Evolutionary conservation across 1,284 basidiomycete genomes (phyloP), one percentile per base, ranked within the genome.

Genomic region (Grifola frondosa): DNA sequence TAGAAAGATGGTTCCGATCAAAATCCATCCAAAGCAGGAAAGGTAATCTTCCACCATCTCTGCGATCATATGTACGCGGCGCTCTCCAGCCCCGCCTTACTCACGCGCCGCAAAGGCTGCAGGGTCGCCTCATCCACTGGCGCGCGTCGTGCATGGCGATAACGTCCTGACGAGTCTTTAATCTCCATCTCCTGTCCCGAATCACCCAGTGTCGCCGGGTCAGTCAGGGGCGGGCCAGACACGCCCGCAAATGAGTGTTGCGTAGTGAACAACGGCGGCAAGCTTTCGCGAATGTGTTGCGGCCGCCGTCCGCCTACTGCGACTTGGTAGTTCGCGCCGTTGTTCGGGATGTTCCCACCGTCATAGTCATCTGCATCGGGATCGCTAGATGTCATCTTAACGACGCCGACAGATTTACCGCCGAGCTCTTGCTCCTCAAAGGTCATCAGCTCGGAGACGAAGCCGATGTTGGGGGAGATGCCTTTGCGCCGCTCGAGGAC

Each of bases 391-490:
- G 67, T 61, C 49, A 74, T 69, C 44, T 84, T 78, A 17, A 86
- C 71, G 13, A 81, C 88, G 20, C 88, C 88, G 26, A 84, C 74
- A 11, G 82, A 85, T 66, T 91, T 91, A 11, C 85, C 81, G 10
- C 91, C 89, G 6, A 95, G 75, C 59, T 93, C 90, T 56, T 84
- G 77, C 61, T 96, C 90, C 67, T 98, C 95, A 60, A 93, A 97
- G 37, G 83, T 87, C 93, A 98, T 97, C 31, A 98, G 77, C 66
- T 97, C 95, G 11, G 90, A 92, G 24, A 98, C 91, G 65, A 98
- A 98, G 6, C 95, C 95, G 53, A 99, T 97, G 63, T 98, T 98
- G 8, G 96, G 95, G n/a, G 88, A 93, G 54, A 97, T 94, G 52
- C 88, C 91, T 53, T 88, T 88, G 34, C 96, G 80, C 8, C 92